These are phyloP conservation scores for Naegleria lovaniensis DNA, from an alignment of 208 protist genomes.

Conservation along the genomic window DNA sequence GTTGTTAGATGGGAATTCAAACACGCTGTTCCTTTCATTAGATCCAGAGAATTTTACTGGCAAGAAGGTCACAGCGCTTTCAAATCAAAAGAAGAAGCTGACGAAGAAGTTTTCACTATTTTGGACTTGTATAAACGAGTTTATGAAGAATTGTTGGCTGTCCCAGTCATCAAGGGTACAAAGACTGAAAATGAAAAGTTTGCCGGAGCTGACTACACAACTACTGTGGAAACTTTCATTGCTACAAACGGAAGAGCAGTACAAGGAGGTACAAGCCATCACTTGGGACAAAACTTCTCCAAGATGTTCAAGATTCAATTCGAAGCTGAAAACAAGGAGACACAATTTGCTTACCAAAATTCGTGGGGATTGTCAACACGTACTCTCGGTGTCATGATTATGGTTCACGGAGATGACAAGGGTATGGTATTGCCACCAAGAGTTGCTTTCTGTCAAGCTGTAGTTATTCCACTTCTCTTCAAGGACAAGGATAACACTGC, in stretches of 20 bases:
- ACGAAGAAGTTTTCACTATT: constrained; percentile 84
- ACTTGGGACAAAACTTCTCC: constrained; percentile 93
- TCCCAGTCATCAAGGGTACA: constrained; percentile 87
- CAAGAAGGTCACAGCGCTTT: constrained; percentile 96
- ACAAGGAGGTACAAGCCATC: constrained; percentile 89
- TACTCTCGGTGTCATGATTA: constrained; percentile 93
- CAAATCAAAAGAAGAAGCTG: constrained; percentile 81
- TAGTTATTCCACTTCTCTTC: constrained; percentile 82
- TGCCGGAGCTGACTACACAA: constrained; percentile 94
- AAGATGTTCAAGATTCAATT: constrained; percentile 96
- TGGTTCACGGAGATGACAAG: constrained; percentile 97
- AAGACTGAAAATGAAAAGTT: constrained; percentile 99
- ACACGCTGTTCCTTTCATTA: constrained; percentile 96
- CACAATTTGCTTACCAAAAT: constrained; percentile 91
- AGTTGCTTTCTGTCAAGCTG: constrained; percentile 86
- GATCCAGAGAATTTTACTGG: constrained; percentile 98
- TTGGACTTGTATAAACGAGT: constrained; percentile 86
- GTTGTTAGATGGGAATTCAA: constrained; percentile 99
- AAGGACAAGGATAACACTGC: constrained; percentile 57
- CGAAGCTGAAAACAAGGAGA: constrained; percentile 67
- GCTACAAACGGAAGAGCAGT: constrained; percentile 87
- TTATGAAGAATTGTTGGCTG: constrained; percentile 94
- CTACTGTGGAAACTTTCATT: constrained; percentile 96
- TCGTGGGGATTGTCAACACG: constrained; percentile 97
- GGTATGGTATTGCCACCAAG: constrained; percentile 96